Percentiles rank a stretch among this genome's conserved stretches.
These are phyloP conservation scores for Parsonsia alboflavescens DNA, from an alignment of 257 asterid genomes.

Conservation along the genomic window DNA sequence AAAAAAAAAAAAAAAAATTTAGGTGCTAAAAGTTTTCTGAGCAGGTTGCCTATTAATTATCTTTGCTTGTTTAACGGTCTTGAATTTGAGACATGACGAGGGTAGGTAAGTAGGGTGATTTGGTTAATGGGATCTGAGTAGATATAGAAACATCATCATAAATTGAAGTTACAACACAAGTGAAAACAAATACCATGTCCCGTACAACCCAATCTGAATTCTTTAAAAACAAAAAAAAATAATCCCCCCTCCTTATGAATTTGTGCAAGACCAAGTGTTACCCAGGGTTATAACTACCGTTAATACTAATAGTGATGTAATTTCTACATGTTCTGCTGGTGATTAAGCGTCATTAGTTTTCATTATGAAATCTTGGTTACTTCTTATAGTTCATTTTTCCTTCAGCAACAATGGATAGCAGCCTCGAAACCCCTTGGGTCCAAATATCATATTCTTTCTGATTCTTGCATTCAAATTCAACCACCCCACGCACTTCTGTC, in stretches of 20 bases:
- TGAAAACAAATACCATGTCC: not conserved
- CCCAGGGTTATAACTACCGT: not conserved
- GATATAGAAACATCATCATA: not conserved
- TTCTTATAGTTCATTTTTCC: slow-evolving; percentile 3
- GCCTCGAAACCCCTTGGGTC: slow-evolving; percentile 52
- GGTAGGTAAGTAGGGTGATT: no score
- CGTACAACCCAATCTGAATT: not conserved
- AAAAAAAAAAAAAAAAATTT: not conserved
- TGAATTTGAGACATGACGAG: no score
- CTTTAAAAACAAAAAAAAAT: not conserved
- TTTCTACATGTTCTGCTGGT: not conserved
- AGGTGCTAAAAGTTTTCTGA: not conserved
- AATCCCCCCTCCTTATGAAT: slow-evolving; percentile 26
- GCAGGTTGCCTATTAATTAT: no score
- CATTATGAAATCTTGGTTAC: slow-evolving; percentile 13
- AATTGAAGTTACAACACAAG: not conserved
- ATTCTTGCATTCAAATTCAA: slow-evolving; percentile 47
- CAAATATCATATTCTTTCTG: slow-evolving; percentile 46
- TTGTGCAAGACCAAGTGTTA: slow-evolving; percentile 13
- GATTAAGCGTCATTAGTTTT: slow-evolving; percentile 1
- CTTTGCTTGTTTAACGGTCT: no score
- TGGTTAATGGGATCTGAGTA: no score
- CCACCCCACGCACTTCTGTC: slow-evolving; percentile 69
- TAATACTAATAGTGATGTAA: not conserved
- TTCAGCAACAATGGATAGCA: slow-evolving; percentile 37